Evolutionary conservation across 306 rosid genomes (phyloP).

Genomic region (Sindora glabra): DNA sequence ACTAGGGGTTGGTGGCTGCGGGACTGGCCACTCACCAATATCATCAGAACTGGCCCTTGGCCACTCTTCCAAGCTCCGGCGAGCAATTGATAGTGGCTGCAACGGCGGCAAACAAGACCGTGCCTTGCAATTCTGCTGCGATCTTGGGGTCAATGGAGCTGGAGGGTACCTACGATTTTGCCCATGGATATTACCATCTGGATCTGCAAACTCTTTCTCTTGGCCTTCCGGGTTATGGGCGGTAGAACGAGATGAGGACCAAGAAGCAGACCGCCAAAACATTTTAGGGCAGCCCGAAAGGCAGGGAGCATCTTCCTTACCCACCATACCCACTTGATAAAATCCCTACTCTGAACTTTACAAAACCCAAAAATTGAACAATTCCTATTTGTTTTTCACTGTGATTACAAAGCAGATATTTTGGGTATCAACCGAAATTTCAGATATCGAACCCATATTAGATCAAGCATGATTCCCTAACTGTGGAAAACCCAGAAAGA

Average conservation of each 20-base stretch:
- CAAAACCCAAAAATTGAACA: constrained; percentile 13
- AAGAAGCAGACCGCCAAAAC: constrained; percentile 88
- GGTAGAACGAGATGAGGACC: constrained; percentile 77
- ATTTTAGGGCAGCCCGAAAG: constrained; percentile 51
- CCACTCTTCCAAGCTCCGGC: constrained; percentile 96
- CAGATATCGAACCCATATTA: constrained; percentile 21
- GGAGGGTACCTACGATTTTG: constrained; percentile 62
- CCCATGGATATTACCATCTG: constrained; percentile 33
- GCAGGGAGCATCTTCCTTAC: constrained; percentile 64
- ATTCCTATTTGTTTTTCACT: constrained; percentile 11
- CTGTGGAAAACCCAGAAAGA: not conserved
- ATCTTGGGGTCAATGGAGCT: constrained; percentile 79
- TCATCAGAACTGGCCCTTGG: constrained; percentile 93
- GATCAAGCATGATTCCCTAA: constrained; percentile 29
- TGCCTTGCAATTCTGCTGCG: constrained; percentile 84
- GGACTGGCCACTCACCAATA: constrained; percentile 80
- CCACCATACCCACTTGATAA: constrained; percentile 63
- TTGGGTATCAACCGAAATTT: constrained; percentile 17
- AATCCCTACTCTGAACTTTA: not conserved
- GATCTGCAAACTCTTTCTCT: constrained; percentile 44
- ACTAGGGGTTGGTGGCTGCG: constrained; percentile 85
- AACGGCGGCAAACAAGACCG: constrained; percentile 82
- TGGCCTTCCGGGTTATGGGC: constrained; percentile 25
- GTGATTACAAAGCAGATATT: not conserved
- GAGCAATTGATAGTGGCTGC: constrained; percentile 89